phyloP scores from a whole-genome alignment of 2,329 filamentous ascomycete genomes.

The Dactylellina cionopaga region DNA sequence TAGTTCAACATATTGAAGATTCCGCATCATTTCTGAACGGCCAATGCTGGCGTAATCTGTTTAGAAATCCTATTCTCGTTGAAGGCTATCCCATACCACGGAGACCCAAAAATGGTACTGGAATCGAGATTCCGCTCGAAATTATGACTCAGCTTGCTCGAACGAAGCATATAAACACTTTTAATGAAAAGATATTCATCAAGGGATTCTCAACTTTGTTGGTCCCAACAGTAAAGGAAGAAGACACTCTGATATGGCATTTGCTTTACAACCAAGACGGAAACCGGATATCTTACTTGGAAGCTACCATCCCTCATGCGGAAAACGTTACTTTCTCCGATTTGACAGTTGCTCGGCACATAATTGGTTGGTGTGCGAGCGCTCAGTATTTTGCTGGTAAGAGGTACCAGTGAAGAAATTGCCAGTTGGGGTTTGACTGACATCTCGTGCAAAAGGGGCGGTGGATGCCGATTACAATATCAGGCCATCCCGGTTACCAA shows the following conservation, averaged over 20 bases:
- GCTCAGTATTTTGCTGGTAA: constrained; percentile 41
- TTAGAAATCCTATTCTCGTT: constrained; percentile 36
- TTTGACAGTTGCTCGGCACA: constrained; percentile 4
- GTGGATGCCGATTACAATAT: constrained; percentile 5
- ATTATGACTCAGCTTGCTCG: constrained; percentile 54
- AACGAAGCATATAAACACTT: not conserved
- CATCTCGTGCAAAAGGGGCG: not conserved
- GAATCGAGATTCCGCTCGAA: constrained; percentile 55
- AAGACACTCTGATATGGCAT: constrained; percentile 54
- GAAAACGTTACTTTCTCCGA: not conserved
- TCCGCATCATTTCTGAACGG: not conserved
- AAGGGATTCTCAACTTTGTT: constrained; percentile 54
- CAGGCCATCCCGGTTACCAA: not conserved
- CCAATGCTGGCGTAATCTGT: constrained; percentile 42
- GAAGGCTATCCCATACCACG: constrained; percentile 46
- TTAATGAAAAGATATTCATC: constrained; percentile 49
- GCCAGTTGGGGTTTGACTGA: not conserved
- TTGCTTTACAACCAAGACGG: constrained; percentile 27
- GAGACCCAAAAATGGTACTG: constrained; percentile 1
- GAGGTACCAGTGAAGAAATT: not conserved
- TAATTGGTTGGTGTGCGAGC: constrained; percentile 50
- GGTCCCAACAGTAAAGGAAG: constrained; percentile 28
- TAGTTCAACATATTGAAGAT: not conserved
- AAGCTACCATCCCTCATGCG: constrained; percentile 11
- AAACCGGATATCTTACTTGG: constrained; percentile 30